Evolutionary conservation across 2,329 filamentous ascomycete species (phyloP), one percentile per base, ranked within the genome.

Genomic region (Xylaria sp.): DNA sequence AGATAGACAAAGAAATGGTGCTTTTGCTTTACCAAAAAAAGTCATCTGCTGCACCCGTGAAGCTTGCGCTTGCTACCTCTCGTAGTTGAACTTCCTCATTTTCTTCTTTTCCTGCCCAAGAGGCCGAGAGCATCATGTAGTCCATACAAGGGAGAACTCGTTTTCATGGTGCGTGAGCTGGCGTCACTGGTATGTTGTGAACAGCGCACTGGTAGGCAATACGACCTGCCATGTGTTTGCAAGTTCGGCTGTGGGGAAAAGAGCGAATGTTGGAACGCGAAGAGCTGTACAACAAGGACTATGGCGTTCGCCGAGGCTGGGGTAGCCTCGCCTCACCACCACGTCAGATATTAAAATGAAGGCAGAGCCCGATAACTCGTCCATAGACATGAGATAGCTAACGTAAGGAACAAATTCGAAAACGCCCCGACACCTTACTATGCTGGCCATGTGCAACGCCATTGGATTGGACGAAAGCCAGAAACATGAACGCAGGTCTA

Each of bases 371-470:
- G 60, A 67, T 52, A 65, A 71, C 70, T 72, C 68, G 39, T 67
- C 66, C 65, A 63, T 60, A 60, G 72, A 63, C 70, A 74, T 70
- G 68, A 68, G 66, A 74, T 63, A 73, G 74, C 63, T 76, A 74
- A 74, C 62, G 61, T 72, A 76, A 76, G 74, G 73, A 76, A 70
- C 71, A 74, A 80, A 78, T 77, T 74, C 70, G 70, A 81, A 78
- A 86, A 87, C 85, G 84, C 86, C 86, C 70, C 79, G 84, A 87
- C 86, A 84, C 85, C 86, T 78, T 84, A 87, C 85, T 83, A 88
- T 88, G 86, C 86, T 87, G 81, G 82, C 80, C 84, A 80, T 80
- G 78, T 76, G 73, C 71, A 86, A 87, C 85, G 84, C 85, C 85
- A 76, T 76, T 76, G 78, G 81, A 83, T 80, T 82, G 78, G 80